Conservation (phyloP, 1,139 yeast genomes). For the Meyerozyma carpophila region DNA sequence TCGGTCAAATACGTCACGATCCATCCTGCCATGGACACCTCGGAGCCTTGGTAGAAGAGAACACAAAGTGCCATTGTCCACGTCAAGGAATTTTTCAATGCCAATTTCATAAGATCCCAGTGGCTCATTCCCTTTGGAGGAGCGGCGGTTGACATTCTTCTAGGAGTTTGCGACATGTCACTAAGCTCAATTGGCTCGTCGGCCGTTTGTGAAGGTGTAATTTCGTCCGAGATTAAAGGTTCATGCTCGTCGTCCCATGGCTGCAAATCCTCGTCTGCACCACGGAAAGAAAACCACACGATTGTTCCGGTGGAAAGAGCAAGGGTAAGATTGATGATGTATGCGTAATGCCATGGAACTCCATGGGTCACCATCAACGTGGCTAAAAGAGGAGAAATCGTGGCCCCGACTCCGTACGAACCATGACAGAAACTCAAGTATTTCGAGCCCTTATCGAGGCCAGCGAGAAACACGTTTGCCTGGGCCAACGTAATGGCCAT, state of each 20-base stretch:
- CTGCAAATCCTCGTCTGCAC: constrained; percentile 38
- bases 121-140: neutral
- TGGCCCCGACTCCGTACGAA: constrained; percentile 60
- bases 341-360: constrained; percentile 49
- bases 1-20: constrained; percentile 57
- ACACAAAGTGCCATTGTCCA: constrained; percentile 54
- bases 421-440: constrained; percentile 55
- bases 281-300: constrained; percentile 33
- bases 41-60: constrained; percentile 63
- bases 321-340: constrained; percentile 41
- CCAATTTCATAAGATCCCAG: constrained; percentile 6
- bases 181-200: constrained; percentile 6
- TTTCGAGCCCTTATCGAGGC: constrained; percentile 42
- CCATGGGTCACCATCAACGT: constrained; percentile 48
- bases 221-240: neutral
- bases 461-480: constrained; percentile 51
- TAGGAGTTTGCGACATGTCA: constrained; percentile 1
- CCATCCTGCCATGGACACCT: constrained; percentile 71
- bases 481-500: constrained; percentile 52
- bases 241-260: constrained; percentile 25
- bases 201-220: constrained; percentile 2
- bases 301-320: constrained; percentile 21
- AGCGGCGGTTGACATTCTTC: neutral
- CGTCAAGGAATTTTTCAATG: constrained; percentile 39
- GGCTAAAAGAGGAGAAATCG: constrained; percentile 53